Evolutionary conservation across 371 early-diverging fungal species (phyloP).

Genomic region (Saksenaea oblongispora): DNA sequence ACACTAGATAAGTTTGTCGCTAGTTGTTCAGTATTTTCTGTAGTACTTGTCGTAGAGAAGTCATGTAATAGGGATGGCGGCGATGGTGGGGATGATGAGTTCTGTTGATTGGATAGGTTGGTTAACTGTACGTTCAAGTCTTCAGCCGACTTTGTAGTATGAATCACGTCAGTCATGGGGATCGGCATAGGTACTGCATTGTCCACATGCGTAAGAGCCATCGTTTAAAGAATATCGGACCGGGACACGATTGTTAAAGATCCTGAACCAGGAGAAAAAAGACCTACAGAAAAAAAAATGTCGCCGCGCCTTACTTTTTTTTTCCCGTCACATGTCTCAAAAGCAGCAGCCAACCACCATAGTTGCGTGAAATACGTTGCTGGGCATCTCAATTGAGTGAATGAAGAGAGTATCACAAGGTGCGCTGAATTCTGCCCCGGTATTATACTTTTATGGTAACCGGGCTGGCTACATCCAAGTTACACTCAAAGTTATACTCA

Average conservation of each 20-base stretch:
- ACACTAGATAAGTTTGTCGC: background rate
- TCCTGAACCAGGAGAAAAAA: background rate
- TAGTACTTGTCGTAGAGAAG: background rate
- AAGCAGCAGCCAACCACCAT: conserved; percentile 1
- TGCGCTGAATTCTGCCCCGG: background rate
- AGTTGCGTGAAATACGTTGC: background rate
- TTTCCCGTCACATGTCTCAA: conserved; percentile 2
- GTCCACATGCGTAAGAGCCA: background rate
- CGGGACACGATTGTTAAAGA: background rate
- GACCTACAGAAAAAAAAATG: background rate
- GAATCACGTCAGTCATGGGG: background rate
- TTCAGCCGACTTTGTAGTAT: background rate
- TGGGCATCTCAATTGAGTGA: background rate
- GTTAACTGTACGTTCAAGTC: background rate
- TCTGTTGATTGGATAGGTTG: background rate
- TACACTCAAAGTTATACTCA: background rate
- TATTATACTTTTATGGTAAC: background rate
- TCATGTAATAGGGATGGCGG: background rate
- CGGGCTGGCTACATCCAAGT: background rate
- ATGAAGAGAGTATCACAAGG: background rate
- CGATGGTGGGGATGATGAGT: conserved; percentile 1
- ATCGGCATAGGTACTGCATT: background rate
- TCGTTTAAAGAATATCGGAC: background rate
- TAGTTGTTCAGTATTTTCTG: background rate
- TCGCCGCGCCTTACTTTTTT: background rate